These are phyloP conservation scores for Xylaria grammica DNA, from an alignment of 495 filamentous ascomycete species.

Conservation along the genomic window DNA sequence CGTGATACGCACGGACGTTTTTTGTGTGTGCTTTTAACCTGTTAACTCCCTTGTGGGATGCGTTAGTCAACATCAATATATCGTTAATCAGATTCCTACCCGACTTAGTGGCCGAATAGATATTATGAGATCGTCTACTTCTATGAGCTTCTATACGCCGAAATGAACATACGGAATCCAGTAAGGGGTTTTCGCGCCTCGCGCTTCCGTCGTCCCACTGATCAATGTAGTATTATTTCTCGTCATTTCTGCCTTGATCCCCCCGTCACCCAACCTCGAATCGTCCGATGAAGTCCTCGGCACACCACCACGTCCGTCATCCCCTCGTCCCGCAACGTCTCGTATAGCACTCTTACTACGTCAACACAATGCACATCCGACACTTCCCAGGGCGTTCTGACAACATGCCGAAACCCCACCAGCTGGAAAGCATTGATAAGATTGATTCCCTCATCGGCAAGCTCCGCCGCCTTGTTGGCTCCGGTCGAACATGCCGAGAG, in stretches of 20 bases:
- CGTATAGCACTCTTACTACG: conserved; percentile 35
- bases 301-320: conserved; percentile 37
- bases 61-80: no score
- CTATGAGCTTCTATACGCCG: no score
- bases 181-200: no score
- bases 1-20: no score
- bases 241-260: neutral
- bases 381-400: conserved; percentile 44
- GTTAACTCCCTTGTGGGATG: no score
- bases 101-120: no score
- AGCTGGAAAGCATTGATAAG: conserved; percentile 42
- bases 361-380: conserved; percentile 32
- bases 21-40: no score
- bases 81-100: no score
- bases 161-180: no score
- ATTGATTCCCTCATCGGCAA: conserved; percentile 41
- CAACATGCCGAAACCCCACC: conserved; percentile 43
- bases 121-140: no score
- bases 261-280: neutral
- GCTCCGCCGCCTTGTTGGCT: conserved; percentile 14
- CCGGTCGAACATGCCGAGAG: conserved; percentile 46
- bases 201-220: no score
- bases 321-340: conserved; percentile 28
- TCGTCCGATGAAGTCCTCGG: conserved; percentile 31
- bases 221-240: neutral